Evolutionary conservation across 495 filamentous ascomycete genomes (phyloP).

Genomic region (Darksidea phi): DNA sequence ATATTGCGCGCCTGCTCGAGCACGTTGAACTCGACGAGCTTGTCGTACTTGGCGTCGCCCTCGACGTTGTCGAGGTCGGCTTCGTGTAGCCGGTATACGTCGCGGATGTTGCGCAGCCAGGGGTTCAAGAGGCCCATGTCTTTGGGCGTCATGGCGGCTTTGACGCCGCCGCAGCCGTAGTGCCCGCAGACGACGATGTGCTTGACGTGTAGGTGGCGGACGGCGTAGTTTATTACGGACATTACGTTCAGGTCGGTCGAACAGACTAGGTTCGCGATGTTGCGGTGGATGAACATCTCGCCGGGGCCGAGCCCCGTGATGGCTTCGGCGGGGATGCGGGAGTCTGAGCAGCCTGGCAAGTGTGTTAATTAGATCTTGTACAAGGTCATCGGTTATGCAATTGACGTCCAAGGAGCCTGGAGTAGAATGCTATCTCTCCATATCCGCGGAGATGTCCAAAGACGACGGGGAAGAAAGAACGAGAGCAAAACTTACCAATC

Average conservation of each 20-base stretch:
- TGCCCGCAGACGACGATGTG: constrained; percentile 66
- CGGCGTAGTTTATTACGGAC: constrained; percentile 63
- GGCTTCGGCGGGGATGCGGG: constrained; percentile 60
- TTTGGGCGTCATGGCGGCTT: constrained; percentile 59
- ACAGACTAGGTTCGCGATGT: constrained; percentile 63
- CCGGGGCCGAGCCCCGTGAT: constrained; percentile 60
- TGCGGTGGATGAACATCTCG: constrained; percentile 62
- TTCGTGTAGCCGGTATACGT: constrained; percentile 59
- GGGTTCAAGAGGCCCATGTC: constrained; percentile 60
- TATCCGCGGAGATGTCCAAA: too few species aligned
- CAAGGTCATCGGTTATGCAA: too few species aligned
- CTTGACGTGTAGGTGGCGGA: constrained; percentile 59
- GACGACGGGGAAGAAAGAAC: not conserved
- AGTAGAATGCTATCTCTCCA: too few species aligned
- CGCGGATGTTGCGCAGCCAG: constrained; percentile 62
- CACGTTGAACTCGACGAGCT: constrained; percentile 62
- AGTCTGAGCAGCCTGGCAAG: constrained; percentile 54
- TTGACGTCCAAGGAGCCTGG: too few species aligned
- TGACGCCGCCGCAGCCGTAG: constrained; percentile 64
- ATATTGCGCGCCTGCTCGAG: constrained; percentile 59
- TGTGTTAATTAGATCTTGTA: too few species aligned
- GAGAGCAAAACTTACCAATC: constrained; percentile 54
- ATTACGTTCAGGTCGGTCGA: constrained; percentile 51
- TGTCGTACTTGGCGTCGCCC: constrained; percentile 50
- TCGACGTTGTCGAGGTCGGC: constrained; percentile 54